Conservation (phyloP, 352 stramenopile genomes). For the Phytophthora hybrid region DNA sequence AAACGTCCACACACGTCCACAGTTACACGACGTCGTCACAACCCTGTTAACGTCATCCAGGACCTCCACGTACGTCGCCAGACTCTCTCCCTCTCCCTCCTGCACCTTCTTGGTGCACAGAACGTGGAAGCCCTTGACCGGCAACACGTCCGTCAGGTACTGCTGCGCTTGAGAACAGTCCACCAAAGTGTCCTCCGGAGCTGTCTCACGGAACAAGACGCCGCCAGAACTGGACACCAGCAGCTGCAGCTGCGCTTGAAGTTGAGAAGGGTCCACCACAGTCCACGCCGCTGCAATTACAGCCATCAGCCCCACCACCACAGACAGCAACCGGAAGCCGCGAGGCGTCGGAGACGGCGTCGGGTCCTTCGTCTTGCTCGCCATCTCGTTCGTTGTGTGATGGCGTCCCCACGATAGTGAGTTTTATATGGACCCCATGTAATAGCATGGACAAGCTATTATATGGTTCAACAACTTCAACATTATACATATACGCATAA, state of each 20-base stretch:
- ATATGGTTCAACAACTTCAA: no score
- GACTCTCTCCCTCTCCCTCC: conserved; percentile 5
- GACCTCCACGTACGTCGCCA: conserved; percentile 26
- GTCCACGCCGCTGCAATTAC: conserved; percentile 30
- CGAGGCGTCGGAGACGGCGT: background rate
- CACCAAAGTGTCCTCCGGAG: conserved; percentile 12
- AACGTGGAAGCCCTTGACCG: conserved; percentile 78
- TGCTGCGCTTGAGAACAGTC: conserved; percentile 48
- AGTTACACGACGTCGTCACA: background rate
- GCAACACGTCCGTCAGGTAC: conserved; percentile 61
- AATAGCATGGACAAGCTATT: no score
- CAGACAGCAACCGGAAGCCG: conserved; percentile 22
- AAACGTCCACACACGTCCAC: conserved; percentile 12
- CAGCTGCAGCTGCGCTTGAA: conserved; percentile 37
- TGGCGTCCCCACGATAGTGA: conserved; percentile 2
- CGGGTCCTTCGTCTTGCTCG: conserved; percentile 6
- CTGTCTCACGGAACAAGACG: conserved; percentile 8
- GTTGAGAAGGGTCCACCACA: conserved; percentile 29
- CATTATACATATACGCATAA: no score
- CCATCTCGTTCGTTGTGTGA: conserved; percentile 12
- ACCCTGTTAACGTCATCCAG: background rate
- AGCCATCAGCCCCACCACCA: conserved; percentile 41
- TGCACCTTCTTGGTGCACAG: conserved; percentile 58
- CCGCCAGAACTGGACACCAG: conserved; percentile 37
- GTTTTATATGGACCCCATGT: background rate